phyloP scores from a whole-genome alignment of 2,329 filamentous ascomycete genomes.

The Penicillium sp. region DNA sequence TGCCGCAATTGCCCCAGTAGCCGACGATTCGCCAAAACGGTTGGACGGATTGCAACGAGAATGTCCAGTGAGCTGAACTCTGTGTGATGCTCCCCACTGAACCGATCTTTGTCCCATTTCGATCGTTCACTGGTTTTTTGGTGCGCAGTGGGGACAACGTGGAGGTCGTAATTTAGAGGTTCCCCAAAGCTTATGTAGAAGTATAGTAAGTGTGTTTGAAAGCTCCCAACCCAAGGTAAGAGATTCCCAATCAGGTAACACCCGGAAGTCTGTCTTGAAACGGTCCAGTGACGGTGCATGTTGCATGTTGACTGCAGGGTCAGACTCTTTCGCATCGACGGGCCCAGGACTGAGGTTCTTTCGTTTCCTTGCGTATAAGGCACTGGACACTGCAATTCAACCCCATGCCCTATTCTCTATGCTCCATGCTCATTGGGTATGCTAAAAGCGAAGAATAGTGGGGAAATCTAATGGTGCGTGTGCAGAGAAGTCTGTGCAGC shows the following conservation, averaged over 20 bases:
- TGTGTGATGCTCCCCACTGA: conserved; percentile 16
- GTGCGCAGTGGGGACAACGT: conserved; percentile 4
- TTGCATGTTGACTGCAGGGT: conserved; percentile 12
- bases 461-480: conserved; percentile 5
- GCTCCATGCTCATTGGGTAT: background rate
- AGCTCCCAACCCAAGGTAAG: background rate
- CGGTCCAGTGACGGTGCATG: conserved; percentile 2
- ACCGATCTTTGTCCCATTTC: conserved; percentile 1
- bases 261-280: background rate
- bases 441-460: background rate
- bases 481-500: conserved; percentile 5
- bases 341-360: background rate
- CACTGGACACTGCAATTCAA: background rate
- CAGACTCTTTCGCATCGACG: conserved; percentile 13
- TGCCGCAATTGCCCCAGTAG: background rate
- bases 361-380: background rate
- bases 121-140: conserved; percentile 1
- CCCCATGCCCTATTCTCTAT: too few species aligned
- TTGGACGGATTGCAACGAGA: conserved; percentile 18
- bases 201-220: background rate
- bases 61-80: conserved; percentile 9
- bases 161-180: background rate
- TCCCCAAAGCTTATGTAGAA: background rate
- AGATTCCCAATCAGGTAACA: background rate
- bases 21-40: background rate